A percentile compares a stretch with the other conserved stretches of the same genome.
These are phyloP conservation scores for Rachicladosporium sp. DNA, from an alignment of 2,329 filamentous ascomycete species.

Conservation along the genomic window DNA sequence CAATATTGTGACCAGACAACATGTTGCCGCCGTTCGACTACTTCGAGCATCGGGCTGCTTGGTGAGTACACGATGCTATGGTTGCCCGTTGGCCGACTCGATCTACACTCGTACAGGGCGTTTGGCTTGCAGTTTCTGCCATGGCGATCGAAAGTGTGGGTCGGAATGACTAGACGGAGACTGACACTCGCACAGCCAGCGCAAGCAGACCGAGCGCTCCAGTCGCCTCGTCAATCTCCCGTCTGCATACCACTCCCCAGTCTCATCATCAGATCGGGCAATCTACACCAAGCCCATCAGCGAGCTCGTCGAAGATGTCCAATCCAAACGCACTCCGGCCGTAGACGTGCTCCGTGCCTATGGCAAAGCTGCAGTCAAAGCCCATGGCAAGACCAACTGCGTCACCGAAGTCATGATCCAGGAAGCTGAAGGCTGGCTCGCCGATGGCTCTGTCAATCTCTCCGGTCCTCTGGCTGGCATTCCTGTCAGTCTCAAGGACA, in stretches of 20 bases:
- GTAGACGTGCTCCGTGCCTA: conserved; percentile 71
- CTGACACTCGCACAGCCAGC: conserved; percentile 40
- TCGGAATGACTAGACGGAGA: too few relatives aligned
- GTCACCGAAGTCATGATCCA: conserved; percentile 75
- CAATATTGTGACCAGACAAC: too few relatives aligned
- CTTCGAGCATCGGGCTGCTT: conserved; percentile 57
- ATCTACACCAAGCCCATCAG: conserved; percentile 65
- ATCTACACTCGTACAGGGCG: too few relatives aligned
- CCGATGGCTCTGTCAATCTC: conserved; percentile 50
- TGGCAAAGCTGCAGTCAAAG: conserved; percentile 71
- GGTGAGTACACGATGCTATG: conserved; percentile 37
- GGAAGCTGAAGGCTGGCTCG: conserved; percentile 61
- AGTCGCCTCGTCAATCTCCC: conserved; percentile 57
- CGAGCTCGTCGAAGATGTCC: conserved; percentile 65
- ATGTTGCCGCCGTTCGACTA: conserved; percentile 45
- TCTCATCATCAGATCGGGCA: conserved; percentile 51
- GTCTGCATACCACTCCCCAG: conserved; percentile 50
- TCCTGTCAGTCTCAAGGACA: conserved; percentile 71
- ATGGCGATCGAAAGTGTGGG: too few relatives aligned
- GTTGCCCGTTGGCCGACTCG: too few relatives aligned
- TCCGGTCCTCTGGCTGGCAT: conserved; percentile 77
- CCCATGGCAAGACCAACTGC: conserved; percentile 79
- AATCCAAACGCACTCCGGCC: conserved; percentile 52
- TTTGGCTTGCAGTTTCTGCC: too few relatives aligned
- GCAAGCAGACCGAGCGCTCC: conserved; percentile 69